Evolutionary conservation across 371 early-diverging fungal genomes (phyloP), one percentile per base, ranked within the genome.

Genomic region (Chytridiales sp.): DNA sequence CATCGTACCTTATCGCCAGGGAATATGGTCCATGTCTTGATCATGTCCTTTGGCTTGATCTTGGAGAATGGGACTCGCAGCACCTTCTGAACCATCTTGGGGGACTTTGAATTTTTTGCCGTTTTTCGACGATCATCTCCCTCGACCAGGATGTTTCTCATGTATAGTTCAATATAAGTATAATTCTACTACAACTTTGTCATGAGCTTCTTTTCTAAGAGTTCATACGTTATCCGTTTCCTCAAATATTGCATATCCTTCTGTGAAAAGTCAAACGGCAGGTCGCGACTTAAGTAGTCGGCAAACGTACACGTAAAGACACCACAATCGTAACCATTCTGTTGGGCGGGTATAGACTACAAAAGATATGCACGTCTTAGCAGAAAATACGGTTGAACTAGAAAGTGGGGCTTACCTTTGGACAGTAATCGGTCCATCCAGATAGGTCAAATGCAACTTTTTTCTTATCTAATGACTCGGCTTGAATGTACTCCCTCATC

Each of bases 291-390:
- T 19, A 76, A 51, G 63, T 82, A 80, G 62, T 95, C 94, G 4
- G 93, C 92, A 79, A 92, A 95, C 31, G 87, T 87, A 61, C 89
- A 89, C 0, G 93, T 85, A 72, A 98, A 98, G 2, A 98, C 96
- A n/a, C 98, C 98, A 72, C 98, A 98, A 72, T 98, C 98, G 46
- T 83, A 90, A 39, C 92, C 90, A 67, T 98, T 98, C 32, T 69
- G 57, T 71, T 98, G 98, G 5, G 68, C 67, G 0, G 97, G 95
- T 21, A 92, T 91, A 61, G 84, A 74, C 73, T 85, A 46, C 35
- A 46, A 54, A 47, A 1, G 24, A 32, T n/a, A 51, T 35, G 15
- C 17, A 21, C 17, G 27, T 13, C 8, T 13, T 27, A 47, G n/a
- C 6, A 19, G 30, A 1, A 49, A 49, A 0, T 50, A 39, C 52